phyloP scores from a whole-genome alignment of 2,329 filamentous ascomycete species.

The Aspergillus calidoustus region DNA sequence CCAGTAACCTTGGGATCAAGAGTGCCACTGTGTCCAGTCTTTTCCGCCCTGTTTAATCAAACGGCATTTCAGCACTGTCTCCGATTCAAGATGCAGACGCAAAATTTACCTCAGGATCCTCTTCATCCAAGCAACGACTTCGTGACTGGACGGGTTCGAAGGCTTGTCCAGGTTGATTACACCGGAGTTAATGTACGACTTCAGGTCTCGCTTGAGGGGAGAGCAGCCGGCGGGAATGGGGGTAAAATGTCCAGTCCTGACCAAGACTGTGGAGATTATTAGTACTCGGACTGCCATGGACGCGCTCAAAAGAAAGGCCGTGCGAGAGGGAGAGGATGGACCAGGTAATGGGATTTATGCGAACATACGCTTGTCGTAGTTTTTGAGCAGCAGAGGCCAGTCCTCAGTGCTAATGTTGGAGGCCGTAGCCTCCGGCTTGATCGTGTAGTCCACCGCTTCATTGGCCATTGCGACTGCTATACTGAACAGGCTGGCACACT shows the following conservation, averaged over 20 bases:
- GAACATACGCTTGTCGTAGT: conserved; percentile 85
- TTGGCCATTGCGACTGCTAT: conserved; percentile 55
- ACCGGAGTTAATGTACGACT: conserved; percentile 94
- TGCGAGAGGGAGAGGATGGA: conserved; percentile 5
- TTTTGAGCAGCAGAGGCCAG: conserved; percentile 94
- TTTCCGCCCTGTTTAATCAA: conserved; percentile 70
- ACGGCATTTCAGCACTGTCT: conserved; percentile 22
- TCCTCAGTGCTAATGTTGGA: conserved; percentile 81
- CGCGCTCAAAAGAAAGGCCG: not conserved
- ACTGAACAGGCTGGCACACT: conserved; percentile 29
- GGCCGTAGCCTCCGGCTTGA: conserved; percentile 86
- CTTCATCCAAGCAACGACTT: conserved; percentile 99
- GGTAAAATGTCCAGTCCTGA: conserved; percentile 95
- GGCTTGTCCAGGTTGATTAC: conserved; percentile 99
- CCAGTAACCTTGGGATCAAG: conserved; percentile 98
- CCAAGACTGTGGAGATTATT: conserved; percentile 66
- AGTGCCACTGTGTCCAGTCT: conserved; percentile 97
- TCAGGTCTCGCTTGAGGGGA: conserved; percentile 90
- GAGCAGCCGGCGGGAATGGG: conserved; percentile 92
- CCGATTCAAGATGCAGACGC: not conserved
- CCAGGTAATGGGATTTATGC: conserved; percentile 23
- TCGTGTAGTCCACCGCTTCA: conserved; percentile 75
- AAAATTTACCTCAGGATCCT: conserved; percentile 78
- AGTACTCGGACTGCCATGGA: conserved; percentile 16
- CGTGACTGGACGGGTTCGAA: conserved; percentile 95